A percentile compares a stretch with the other conserved stretches of the same genome.
Conservation (phyloP, 768 basidiomycete species). For the Sarcodon aspratus region DNA sequence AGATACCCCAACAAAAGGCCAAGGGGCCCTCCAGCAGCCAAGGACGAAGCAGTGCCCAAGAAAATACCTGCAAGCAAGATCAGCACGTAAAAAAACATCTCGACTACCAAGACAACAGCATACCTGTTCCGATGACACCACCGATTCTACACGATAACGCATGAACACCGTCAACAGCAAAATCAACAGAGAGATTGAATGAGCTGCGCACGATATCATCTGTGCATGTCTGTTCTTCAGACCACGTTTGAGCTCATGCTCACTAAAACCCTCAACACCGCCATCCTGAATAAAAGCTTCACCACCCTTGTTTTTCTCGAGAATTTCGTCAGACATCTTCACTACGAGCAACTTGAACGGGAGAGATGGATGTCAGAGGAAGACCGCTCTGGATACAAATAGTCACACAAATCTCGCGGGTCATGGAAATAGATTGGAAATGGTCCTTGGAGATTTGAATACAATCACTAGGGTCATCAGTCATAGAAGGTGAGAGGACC, state of each 20-base stretch:
- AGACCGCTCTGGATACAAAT: no score
- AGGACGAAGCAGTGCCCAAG: conserved; percentile 36
- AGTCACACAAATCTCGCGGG: no score
- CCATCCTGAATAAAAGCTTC: not conserved
- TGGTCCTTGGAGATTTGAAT: no score
- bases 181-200: not conserved
- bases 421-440: no score
- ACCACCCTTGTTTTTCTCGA: not conserved
- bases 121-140: conserved; percentile 34
- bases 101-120: no score
- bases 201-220: not conserved
- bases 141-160: not conserved
- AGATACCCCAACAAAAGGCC: conserved; percentile 33
- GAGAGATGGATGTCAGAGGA: no score
- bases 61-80: conserved; percentile 25
- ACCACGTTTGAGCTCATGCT: not conserved
- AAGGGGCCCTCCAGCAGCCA: conserved; percentile 31
- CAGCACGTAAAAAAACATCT: no score
- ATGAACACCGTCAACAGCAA: not conserved
- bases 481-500: no score
- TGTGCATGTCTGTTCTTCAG: not conserved
- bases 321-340: not conserved
- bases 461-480: no score
- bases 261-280: not conserved
- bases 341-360: no score